Conservation (phyloP, 2,329 filamentous ascomycete species). For the Pseudopyricularia javanii region DNA sequence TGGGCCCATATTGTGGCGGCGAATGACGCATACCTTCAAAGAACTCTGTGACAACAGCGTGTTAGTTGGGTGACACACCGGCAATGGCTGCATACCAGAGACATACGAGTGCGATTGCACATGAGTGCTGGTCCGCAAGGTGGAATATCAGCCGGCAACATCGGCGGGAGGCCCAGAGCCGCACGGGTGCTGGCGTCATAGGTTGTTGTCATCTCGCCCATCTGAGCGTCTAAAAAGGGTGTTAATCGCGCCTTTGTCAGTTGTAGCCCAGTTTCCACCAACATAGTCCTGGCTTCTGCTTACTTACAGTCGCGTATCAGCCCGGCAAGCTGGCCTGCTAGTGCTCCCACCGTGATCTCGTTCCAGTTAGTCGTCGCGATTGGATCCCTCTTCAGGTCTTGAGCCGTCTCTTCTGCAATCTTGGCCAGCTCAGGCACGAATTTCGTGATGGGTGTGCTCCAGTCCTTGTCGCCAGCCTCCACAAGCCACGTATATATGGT, state of each 20-base stretch:
- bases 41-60: conserved; percentile 4
- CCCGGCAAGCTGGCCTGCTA: conserved; percentile 23
- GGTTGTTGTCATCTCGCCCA: conserved; percentile 6
- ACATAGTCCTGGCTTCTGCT: neutral
- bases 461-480: conserved; percentile 24
- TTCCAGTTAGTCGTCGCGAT: conserved; percentile 17
- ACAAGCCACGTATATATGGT: conserved; percentile 22
- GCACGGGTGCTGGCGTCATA: neutral
- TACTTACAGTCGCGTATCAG: conserved; percentile 22
- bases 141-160: conserved; percentile 4
- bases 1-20: conserved; percentile 2
- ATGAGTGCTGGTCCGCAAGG: conserved; percentile 4
- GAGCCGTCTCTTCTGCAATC: neutral
- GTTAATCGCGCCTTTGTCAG: neutral
- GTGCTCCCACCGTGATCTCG: conserved; percentile 21
- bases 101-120: conserved; percentile 6
- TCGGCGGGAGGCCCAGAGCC: conserved; percentile 6
- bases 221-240: conserved; percentile 2
- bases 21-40: conserved; percentile 5
- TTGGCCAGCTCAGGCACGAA: conserved; percentile 26
- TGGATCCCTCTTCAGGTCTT: conserved; percentile 7
- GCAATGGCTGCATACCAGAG: neutral
- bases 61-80: neutral
- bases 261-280: neutral
- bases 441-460: conserved; percentile 25